A percentile compares a stretch with the other conserved stretches of the same genome.
phyloP scores from a whole-genome alignment of 768 basidiomycete species.

The Holtermannia corniformis region DNA sequence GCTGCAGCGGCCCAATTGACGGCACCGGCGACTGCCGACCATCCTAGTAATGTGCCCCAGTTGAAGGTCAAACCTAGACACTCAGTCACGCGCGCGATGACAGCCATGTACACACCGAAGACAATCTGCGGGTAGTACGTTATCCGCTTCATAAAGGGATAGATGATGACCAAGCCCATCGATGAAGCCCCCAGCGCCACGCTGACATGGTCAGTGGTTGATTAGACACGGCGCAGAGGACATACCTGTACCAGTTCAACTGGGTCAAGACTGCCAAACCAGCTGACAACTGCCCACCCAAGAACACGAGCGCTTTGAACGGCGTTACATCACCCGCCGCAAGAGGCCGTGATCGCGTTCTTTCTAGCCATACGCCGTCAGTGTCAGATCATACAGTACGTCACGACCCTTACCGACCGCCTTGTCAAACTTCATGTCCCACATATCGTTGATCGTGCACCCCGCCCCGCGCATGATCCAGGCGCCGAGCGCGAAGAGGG shows the following conservation, averaged over 20 bases:
- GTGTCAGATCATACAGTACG: background rate
- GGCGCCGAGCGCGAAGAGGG: slow-evolving; percentile 80
- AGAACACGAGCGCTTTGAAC: slow-evolving; percentile 66
- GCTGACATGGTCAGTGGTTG: slow-evolving; percentile 44
- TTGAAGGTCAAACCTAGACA: slow-evolving; percentile 79
- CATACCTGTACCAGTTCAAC: slow-evolving; percentile 88
- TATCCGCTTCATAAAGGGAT: slow-evolving; percentile 94
- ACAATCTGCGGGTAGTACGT: slow-evolving; percentile 97
- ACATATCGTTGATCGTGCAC: slow-evolving; percentile 98
- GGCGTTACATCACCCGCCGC: slow-evolving; percentile 71
- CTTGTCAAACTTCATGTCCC: slow-evolving; percentile 86
- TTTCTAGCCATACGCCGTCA: slow-evolving; percentile 49
- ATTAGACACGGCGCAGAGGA: background rate
- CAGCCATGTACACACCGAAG: slow-evolving; percentile 53
- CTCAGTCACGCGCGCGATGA: slow-evolving; percentile 1
- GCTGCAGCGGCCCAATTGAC: slow-evolving; percentile 73
- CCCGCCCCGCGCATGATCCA: slow-evolving; percentile 95
- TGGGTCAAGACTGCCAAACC: slow-evolving; percentile 81
- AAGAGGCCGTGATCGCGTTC: slow-evolving; percentile 80
- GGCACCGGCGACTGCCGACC: slow-evolving; percentile 79
- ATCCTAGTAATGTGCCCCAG: slow-evolving; percentile 92
- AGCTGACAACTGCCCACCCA: slow-evolving; percentile 67
- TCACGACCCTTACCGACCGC: slow-evolving; percentile 62
- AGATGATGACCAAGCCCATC: slow-evolving; percentile 71
- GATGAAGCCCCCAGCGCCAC: slow-evolving; percentile 88